Base-by-base conservation (phyloP, 352 stramenopile species). In the Halophytophthora polymorphica region DNA sequence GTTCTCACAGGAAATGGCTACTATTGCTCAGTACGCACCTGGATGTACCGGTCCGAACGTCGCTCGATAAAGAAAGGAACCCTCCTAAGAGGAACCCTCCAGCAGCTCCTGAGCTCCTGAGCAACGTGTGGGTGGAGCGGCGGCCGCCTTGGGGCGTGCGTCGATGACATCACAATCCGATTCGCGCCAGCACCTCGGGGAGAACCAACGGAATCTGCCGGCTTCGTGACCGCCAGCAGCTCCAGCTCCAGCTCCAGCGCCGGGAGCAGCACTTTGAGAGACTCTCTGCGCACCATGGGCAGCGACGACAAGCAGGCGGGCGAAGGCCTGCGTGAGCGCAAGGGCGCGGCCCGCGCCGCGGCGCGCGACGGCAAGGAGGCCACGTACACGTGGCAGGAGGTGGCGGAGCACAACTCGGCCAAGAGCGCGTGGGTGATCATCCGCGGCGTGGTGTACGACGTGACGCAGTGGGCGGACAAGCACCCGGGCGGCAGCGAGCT, bases 351-450 rank as follows among this genome's bases (percentile, higher is more conserved):
- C 34, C 34, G 21, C 21, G 39, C 50, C 5, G 36, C 49, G 3
- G 38, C 68, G 18, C 34, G 31, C 31, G 65, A 60, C 41, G 62
- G 50, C 44, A 48, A 57, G 25, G 49, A 41, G 11, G 50, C 56
- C 56, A 72, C 75, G 48, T 97, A 89, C 70, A 98, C 93, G 53
- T 98, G 90, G 92, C 74, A 91, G 51, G 91, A 99, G 43, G 91
- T 99, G 41, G 89, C 96, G 51, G 83, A 96, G 77, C 96, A 99
- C 68, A 91, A 96, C 70, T 97, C 92, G 45, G 86, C 89, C 22
- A 69, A 90, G 22, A 98, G 98, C 83, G 95, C 93, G 19, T 99
- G 96, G 96, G 86, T 99, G 43, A 96, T 98, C 38, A 86, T 97
- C 57, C 83, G 88, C 59, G 86, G 87, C 55, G 86, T 92, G 41